Conservation (phyloP, 306 rosid genomes). For the Sechiopsis laciniata region DNA sequence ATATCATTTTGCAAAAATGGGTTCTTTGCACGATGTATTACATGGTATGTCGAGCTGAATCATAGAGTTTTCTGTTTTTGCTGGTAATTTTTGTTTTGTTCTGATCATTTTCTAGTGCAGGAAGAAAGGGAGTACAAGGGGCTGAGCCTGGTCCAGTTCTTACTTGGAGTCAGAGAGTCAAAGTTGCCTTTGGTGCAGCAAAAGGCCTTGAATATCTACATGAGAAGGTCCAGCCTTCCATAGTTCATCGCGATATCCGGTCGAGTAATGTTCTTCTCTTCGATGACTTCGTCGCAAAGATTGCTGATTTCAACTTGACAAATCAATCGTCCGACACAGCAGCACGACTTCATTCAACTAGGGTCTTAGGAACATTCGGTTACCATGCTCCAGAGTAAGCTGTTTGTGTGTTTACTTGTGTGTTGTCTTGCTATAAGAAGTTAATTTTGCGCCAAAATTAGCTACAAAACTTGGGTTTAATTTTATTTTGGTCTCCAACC, state of each 20-base stretch:
- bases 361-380: constrained; percentile 96
- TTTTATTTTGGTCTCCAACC: background rate
- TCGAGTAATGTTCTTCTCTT: constrained; percentile 89
- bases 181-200: constrained; percentile 88
- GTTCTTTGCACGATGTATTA: constrained; percentile 87
- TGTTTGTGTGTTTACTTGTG: constrained; percentile 6
- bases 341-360: constrained; percentile 84
- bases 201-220: constrained; percentile 91
- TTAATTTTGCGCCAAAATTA: background rate
- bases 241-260: constrained; percentile 87
- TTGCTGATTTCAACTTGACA: constrained; percentile 84
- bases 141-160: constrained; percentile 94
- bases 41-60: constrained; percentile 48
- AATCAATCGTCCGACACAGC: constrained; percentile 91
- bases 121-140: constrained; percentile 95
- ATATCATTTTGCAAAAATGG: constrained; percentile 64
- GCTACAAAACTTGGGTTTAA: background rate
- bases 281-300: constrained; percentile 60
- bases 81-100: constrained; percentile 7
- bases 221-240: constrained; percentile 82
- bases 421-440: constrained; percentile 8
- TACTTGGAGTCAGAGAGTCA: constrained; percentile 80
- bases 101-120: constrained; percentile 38
- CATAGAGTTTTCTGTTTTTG: background rate
- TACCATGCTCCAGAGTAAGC: constrained; percentile 98